These are phyloP conservation scores for Umbelopsis sp. DNA, from an alignment of 371 early-diverging fungal genomes.

Conservation along the genomic window DNA sequence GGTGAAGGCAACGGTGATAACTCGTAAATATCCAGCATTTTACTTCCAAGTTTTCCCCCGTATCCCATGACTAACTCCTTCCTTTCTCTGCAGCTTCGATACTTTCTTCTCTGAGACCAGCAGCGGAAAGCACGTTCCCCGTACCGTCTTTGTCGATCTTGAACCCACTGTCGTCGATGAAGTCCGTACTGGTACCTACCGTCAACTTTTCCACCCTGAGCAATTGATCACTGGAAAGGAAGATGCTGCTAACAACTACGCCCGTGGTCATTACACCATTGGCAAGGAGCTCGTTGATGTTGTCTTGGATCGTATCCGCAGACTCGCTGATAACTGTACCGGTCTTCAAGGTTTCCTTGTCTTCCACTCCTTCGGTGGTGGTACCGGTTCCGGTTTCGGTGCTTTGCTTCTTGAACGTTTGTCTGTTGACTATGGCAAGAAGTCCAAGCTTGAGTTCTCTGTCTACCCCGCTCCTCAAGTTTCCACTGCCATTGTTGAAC, in stretches of 20 bases:
- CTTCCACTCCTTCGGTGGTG: slow-evolving; percentile 99
- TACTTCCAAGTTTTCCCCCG: slow-evolving; percentile 28
- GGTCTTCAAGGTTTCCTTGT: slow-evolving; percentile 97
- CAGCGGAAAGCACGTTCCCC: slow-evolving; percentile 96
- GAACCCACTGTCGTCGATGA: slow-evolving; percentile 93
- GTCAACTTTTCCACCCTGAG: slow-evolving; percentile 95
- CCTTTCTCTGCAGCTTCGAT: slow-evolving; percentile 14
- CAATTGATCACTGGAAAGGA: slow-evolving; percentile 99
- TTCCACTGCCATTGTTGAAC: slow-evolving; percentile 98
- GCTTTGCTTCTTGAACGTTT: slow-evolving; percentile 97
- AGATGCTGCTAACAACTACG: slow-evolving; percentile 99
- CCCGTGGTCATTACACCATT: slow-evolving; percentile 99
- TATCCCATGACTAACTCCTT: background rate
- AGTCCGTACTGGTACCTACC: slow-evolving; percentile 87
- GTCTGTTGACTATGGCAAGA: slow-evolving; percentile 97
- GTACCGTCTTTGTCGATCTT: slow-evolving; percentile 93
- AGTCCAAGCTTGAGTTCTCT: slow-evolving; percentile 99
- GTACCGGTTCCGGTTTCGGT: slow-evolving; percentile 99
- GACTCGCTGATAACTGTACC: slow-evolving; percentile 96
- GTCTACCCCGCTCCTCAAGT: slow-evolving; percentile 99
- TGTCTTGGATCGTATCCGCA: slow-evolving; percentile 96
- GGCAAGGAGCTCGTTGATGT: slow-evolving; percentile 98
- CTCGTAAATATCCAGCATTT: slow-evolving; percentile 48
- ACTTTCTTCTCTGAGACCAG: slow-evolving; percentile 97
- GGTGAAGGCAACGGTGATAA: slow-evolving; percentile 38